These are phyloP conservation scores for Debaryomyces robertsiae DNA, from an alignment of 1,139 yeast species.

Conservation along the genomic window DNA sequence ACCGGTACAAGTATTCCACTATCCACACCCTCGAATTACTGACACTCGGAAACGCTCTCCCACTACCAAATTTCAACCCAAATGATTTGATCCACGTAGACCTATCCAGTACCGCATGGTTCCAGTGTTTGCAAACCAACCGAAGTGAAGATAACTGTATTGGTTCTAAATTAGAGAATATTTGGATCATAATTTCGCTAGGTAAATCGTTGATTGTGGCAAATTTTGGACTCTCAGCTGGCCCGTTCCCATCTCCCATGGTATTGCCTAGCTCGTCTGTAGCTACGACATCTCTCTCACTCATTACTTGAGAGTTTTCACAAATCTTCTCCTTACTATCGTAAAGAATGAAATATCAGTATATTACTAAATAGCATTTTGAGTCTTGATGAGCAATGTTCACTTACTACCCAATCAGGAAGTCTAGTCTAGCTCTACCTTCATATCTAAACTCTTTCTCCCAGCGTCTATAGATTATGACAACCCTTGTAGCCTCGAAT, in stretches of 20 bases:
- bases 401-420: slow-evolving; percentile 1
- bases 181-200: slow-evolving; percentile 54
- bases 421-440: no score
- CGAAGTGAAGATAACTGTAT: slow-evolving; percentile 51
- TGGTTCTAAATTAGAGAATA: slow-evolving; percentile 61
- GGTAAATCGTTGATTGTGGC: slow-evolving; percentile 43
- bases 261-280: slow-evolving; percentile 25
- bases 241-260: slow-evolving; percentile 7
- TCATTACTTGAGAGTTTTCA: slow-evolving; percentile 1
- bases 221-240: neutral
- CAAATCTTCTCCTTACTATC: neutral
- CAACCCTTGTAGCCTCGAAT: no score
- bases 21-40: slow-evolving; percentile 56
- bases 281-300: neutral
- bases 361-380: no score
- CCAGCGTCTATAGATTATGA: no score
- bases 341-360: no score
- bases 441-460: no score
- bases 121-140: slow-evolving; percentile 57
- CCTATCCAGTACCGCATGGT: slow-evolving; percentile 54
- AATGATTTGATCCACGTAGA: slow-evolving; percentile 66
- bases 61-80: slow-evolving; percentile 44
- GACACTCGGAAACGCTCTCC: slow-evolving; percentile 54
- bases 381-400: slow-evolving; percentile 3
- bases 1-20: slow-evolving; percentile 55